Conservation (phyloP, 257 asterid species). For the Vinca minor region DNA sequence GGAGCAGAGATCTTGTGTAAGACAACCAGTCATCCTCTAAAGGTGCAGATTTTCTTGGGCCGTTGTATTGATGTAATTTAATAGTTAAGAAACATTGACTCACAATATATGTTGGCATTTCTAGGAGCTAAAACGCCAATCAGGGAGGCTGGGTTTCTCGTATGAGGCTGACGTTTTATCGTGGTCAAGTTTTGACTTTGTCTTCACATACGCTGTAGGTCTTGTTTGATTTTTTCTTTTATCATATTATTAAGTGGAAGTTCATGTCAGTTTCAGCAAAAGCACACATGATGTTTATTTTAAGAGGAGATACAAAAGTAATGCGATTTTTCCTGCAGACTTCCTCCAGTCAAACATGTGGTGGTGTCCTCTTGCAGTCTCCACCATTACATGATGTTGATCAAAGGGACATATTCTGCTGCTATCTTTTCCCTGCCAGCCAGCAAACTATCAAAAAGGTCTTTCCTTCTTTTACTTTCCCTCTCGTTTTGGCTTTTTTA, state of each 20-base stretch:
- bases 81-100: background rate
- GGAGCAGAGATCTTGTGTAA: conserved; percentile 54
- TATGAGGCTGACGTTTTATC: conserved; percentile 68
- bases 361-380: conserved; percentile 64
- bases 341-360: conserved; percentile 42
- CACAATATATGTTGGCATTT: conserved; percentile 2
- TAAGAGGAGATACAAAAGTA: background rate
- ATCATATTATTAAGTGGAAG: background rate
- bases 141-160: conserved; percentile 55
- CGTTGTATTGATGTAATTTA: conserved; percentile 12
- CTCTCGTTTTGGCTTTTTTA: background rate
- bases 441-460: conserved; percentile 54
- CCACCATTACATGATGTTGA: conserved; percentile 56
- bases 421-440: conserved; percentile 63
- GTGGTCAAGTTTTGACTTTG: conserved; percentile 72
- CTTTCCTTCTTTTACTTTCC: conserved; percentile 7
- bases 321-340: conserved; percentile 38
- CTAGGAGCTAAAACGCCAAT: conserved; percentile 60
- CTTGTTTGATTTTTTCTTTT: conserved; percentile 4
- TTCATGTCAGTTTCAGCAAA: background rate
- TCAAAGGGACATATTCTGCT: conserved; percentile 64
- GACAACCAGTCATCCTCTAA: conserved; percentile 71
- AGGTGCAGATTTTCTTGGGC: conserved; percentile 39
- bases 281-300: conserved; percentile 1
- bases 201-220: conserved; percentile 56